Base-by-base conservation (phyloP, 169 alveolate genomes). In the Babesia bigemina region DNA sequence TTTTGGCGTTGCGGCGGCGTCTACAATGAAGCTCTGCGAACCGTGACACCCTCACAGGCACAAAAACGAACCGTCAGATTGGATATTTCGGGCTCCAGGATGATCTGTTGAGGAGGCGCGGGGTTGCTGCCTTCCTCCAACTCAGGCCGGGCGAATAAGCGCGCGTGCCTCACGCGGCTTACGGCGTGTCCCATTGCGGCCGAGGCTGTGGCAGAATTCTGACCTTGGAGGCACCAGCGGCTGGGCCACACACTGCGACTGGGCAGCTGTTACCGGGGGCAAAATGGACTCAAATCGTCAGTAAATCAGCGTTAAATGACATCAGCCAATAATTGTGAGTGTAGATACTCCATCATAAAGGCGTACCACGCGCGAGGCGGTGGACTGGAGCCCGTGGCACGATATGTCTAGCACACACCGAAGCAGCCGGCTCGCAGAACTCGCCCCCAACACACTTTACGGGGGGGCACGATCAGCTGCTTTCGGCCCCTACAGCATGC, bases 51-150 rank as follows among this genome's bases (percentile, higher is more conserved):
- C 7, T 4, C 6, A 11, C 0, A 3, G 13, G 66, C 22, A 33
- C 10, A 24, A 3, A 63, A 63, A 67, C 65, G 21, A 22, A 49
- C 76, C 65, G 53, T 19, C 21, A 67, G 11, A 13, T 14, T 14
- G 55, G 16, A 2, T 3, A 65, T 19, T 0, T 44, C 8, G 4
- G 65, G 45, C 55, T 67, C 66, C 66, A 67, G 24, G 63, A 67
- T 44, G 29, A 67, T 67, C 9, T 28, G 52, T 26, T 67, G 76
- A 4, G 63, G 76, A 19, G 76, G 76, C 28, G 76, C 63, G 6
- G 29, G 9, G n/a, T 36, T 66, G 44, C n/a, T 9, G n/a, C 39
- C 4, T 0, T 62, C 59, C 57, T 39, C 36, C 19, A 2, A 8
- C 2, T 4, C 8, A 4, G 3, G 21, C 52, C 50, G 19, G 50